These are phyloP conservation scores for Geosiphon pyriformis DNA, from an alignment of 192 early-diverging fungal species.

Conservation along the genomic window DNA sequence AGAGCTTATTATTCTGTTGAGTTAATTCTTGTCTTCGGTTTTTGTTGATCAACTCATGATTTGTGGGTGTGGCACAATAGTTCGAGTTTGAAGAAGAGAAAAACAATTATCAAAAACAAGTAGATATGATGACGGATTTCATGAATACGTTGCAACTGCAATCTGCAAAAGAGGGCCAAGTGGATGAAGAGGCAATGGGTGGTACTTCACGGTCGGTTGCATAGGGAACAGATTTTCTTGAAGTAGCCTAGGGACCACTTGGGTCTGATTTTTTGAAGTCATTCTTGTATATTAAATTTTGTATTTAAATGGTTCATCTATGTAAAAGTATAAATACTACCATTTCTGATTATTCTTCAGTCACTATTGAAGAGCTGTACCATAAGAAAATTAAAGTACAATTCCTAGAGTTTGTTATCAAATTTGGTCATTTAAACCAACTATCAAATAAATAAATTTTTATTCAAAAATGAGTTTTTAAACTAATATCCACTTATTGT, in stretches of 20 bases:
- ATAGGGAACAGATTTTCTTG: background rate
- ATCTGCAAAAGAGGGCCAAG: no score
- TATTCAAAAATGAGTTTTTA: background rate
- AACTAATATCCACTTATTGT: background rate
- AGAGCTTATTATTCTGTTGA: background rate
- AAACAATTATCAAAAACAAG: background rate
- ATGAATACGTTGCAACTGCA: background rate
- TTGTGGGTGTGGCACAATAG: background rate
- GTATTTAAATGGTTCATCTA: background rate
- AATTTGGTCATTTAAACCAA: no score
- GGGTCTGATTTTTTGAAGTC: background rate
- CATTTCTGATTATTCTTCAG: no score
- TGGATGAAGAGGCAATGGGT: background rate
- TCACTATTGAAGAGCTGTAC: no score
- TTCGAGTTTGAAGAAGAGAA: background rate
- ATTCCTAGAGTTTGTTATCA: no score
- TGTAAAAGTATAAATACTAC: no score
- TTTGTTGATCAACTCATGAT: background rate
- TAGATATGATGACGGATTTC: constrained; percentile 6
- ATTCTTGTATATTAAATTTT: background rate
- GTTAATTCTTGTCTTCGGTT: background rate
- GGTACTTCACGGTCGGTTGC: background rate
- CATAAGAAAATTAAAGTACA: no score
- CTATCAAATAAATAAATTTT: no score
- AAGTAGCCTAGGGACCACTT: background rate